Evolutionary conservation across 1,284 basidiomycete genomes (phyloP), one percentile per base, ranked within the genome.

Genomic region (Fomitopsis schrenkii): DNA sequence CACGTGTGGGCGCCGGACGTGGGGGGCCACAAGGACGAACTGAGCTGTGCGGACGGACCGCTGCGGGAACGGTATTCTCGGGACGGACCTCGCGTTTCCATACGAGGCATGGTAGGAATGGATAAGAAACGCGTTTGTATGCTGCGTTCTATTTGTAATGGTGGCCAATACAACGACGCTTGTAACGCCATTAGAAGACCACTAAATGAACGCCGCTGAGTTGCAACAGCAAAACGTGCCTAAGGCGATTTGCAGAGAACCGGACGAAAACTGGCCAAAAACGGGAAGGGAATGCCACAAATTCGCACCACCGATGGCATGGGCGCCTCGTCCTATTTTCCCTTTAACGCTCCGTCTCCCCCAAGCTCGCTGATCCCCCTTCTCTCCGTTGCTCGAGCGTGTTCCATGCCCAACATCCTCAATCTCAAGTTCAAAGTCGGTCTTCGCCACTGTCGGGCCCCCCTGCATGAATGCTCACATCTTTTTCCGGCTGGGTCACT

Each of bases 391-490:
- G 60, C 64, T 15, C 38, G 38, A 40, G 64, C 65, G 63, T 61
- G 63, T 70, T 70, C 70, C 76, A 90, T 90, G 88, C 88, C 88
- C 80, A 85, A 85, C 76, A 91, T 91, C 77, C 85, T 90, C 80
- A 91, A 91, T 76, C 86, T 91, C 84, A 91, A 91, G 84, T 90
- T 91, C 84, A 91, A 91, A 82, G 88, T 88, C 65, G 59, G 79
- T 79, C 60, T 48, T 59, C 54, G 62, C 65, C 59, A 48, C 57
- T 46, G 59, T 54, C 59, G 60, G 26, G 8, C 14, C 30, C 45
- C n/a, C 41, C 58, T 17, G 58, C 62, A 64, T 66, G 58, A 63
- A 41, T 69, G 67, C 67, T 62, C 48, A 62, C 64, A 48, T 62
- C 59, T 65, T 62, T 61, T 64, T 64, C 72, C 62, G 60, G 64